Conservation (phyloP, 2,329 filamentous ascomycete species). For the Delphinella strobiligena region DNA sequence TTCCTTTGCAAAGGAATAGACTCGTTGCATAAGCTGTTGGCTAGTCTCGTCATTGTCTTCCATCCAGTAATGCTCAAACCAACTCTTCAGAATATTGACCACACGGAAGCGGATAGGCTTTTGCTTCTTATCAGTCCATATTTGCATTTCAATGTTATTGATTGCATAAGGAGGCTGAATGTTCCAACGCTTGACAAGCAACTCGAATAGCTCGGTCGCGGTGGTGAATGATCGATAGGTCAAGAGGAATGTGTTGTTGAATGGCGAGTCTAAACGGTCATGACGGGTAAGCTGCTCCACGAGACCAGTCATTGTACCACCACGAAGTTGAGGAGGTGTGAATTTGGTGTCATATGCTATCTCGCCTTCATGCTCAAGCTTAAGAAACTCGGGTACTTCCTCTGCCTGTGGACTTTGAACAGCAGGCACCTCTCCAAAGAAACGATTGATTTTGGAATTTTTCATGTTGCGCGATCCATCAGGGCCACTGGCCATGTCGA, state of each 20-base stretch:
- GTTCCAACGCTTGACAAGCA: constrained; percentile 81
- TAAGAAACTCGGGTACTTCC: constrained; percentile 72
- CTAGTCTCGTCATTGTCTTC: constrained; percentile 78
- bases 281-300: constrained; percentile 94
- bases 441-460: constrained; percentile 37
- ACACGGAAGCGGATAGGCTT: constrained; percentile 92
- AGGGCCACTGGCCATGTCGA: constrained; percentile 13
- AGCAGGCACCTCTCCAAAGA: constrained; percentile 41
- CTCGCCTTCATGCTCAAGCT: constrained; percentile 77
- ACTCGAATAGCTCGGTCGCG: constrained; percentile 80
- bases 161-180: constrained; percentile 84
- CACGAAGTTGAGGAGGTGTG: constrained; percentile 66
- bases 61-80: constrained; percentile 99
- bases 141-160: constrained; percentile 61
- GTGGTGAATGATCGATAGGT: constrained; percentile 94
- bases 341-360: constrained; percentile 79
- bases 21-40: constrained; percentile 72
- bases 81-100: constrained; percentile 94
- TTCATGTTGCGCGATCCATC: constrained; percentile 28
- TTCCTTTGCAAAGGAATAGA: constrained; percentile 83
- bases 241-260: constrained; percentile 95
- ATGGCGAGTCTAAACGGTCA: constrained; percentile 86
- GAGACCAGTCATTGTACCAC: constrained; percentile 75
- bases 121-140: constrained; percentile 89
- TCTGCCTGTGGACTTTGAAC: constrained; percentile 42